A percentile compares a stretch with the other conserved stretches of the same genome.
phyloP scores from a whole-genome alignment of 768 basidiomycete species.

The Lentinula raphanica region DNA sequence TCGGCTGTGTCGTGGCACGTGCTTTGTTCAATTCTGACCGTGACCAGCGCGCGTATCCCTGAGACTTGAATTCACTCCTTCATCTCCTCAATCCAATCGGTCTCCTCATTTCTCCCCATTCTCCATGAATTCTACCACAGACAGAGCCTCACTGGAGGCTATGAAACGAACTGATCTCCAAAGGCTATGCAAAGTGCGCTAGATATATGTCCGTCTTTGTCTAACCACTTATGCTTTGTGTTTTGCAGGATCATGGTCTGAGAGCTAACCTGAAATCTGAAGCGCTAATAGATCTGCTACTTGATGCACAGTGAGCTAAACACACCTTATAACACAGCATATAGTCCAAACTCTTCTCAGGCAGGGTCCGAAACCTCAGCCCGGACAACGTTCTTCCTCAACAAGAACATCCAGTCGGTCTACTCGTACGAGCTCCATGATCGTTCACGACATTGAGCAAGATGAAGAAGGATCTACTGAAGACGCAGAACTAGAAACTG shows the following conservation, averaged over 20 bases:
- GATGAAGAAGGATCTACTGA: constrained; percentile 32
- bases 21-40: constrained; percentile 10
- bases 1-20: neutral
- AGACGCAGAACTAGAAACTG: constrained; percentile 15
- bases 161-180: constrained; percentile 48
- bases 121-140: constrained; percentile 36
- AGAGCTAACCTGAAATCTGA: constrained; percentile 82
- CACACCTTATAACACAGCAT: neutral
- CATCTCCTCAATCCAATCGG: neutral
- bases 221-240: neutral
- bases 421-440: constrained; percentile 35
- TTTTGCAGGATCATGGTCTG: constrained; percentile 65
- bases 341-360: constrained; percentile 13
- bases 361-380: constrained; percentile 14
- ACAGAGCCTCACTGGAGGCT: constrained; percentile 35
- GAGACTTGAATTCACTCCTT: neutral
- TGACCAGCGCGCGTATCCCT: constrained; percentile 16
- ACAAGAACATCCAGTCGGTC: constrained; percentile 31
- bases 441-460: constrained; percentile 46
- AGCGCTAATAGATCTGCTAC: constrained; percentile 67
- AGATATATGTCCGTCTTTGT: constrained; percentile 11
- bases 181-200: constrained; percentile 64
- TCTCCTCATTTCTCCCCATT: neutral
- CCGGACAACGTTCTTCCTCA: constrained; percentile 31
- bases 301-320: constrained; percentile 46